phyloP scores from a whole-genome alignment of 2,329 filamentous ascomycete species.

The Cladosporium cucumerinum region DNA sequence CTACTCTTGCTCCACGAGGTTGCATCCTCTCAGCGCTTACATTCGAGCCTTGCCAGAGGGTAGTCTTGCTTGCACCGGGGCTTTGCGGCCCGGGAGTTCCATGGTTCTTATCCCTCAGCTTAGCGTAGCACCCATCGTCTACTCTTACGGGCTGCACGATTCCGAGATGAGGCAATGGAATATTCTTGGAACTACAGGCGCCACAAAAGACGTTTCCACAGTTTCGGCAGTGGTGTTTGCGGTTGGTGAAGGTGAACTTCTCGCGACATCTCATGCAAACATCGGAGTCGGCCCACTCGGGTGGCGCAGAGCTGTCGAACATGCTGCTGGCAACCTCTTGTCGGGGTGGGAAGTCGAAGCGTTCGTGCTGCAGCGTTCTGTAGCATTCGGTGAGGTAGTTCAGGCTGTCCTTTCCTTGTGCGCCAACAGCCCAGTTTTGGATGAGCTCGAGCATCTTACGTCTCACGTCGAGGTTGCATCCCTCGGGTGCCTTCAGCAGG shows the following conservation, averaged over 20 bases:
- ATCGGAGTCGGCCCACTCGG: constrained; percentile 96
- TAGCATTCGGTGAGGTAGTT: constrained; percentile 89
- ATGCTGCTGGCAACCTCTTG: constrained; percentile 89
- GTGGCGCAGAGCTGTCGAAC: constrained; percentile 95
- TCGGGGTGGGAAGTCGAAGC: constrained; percentile 84
- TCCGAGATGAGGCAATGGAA: constrained; percentile 86
- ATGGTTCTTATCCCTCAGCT: constrained; percentile 69
- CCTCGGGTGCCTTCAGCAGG: constrained; percentile 75
- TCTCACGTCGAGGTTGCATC: constrained; percentile 64
- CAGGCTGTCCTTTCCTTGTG: constrained; percentile 78
- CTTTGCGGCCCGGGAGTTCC: constrained; percentile 26
- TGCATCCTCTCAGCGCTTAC: constrained; percentile 61
- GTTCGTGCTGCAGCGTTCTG: constrained; percentile 74
- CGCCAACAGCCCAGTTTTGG: constrained; percentile 87
- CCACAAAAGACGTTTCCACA: constrained; percentile 97
- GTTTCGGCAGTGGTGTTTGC: constrained; percentile 97
- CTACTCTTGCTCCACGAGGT: constrained; percentile 80
- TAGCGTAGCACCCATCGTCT: constrained; percentile 91
- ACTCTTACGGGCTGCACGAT: constrained; percentile 89
- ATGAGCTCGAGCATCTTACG: constrained; percentile 89
- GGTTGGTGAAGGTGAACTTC: constrained; percentile 93
- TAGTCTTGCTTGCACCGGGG: constrained; percentile 46
- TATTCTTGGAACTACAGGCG: constrained; percentile 83
- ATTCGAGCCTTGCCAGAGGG: constrained; percentile 51
- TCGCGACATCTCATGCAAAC: constrained; percentile 98